A percentile compares a stretch with the other conserved stretches of the same genome.
Conservation (phyloP, 2,329 filamentous ascomycete species). For the Alternaria sp. region DNA sequence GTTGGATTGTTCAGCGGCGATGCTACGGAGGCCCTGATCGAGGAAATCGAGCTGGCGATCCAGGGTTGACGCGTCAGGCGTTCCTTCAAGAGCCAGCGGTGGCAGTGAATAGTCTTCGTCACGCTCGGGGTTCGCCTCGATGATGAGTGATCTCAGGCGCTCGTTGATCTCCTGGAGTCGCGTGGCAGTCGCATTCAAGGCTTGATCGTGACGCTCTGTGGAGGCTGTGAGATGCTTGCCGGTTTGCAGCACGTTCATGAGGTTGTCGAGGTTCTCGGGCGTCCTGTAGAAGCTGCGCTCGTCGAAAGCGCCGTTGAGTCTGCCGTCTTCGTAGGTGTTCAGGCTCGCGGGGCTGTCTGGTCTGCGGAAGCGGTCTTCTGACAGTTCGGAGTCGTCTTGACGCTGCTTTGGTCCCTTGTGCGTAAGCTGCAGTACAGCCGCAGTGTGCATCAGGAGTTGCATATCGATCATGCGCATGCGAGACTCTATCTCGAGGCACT, state of each 20-base stretch:
- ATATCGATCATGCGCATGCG: slow-evolving; percentile 73
- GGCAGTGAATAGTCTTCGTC: slow-evolving; percentile 42
- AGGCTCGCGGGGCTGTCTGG: slow-evolving; percentile 80
- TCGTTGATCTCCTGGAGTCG: slow-evolving; percentile 72
- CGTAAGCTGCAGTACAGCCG: slow-evolving; percentile 88
- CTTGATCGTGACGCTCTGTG: slow-evolving; percentile 50
- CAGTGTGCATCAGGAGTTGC: slow-evolving; percentile 85
- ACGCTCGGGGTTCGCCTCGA: slow-evolving; percentile 64
- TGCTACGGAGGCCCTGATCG: slow-evolving; percentile 66
- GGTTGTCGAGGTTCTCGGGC: slow-evolving; percentile 67
- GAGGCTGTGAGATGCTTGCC: slow-evolving; percentile 40
- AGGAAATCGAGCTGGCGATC: slow-evolving; percentile 73
- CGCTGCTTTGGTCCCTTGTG: slow-evolving; percentile 76
- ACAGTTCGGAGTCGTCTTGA: slow-evolving; percentile 51
- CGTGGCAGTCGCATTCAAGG: slow-evolving; percentile 67
- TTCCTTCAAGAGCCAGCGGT: slow-evolving; percentile 26
- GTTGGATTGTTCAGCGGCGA: slow-evolving; percentile 63
- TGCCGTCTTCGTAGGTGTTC: slow-evolving; percentile 69
- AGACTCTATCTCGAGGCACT: slow-evolving; percentile 83
- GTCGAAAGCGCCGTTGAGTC: slow-evolving; percentile 68
- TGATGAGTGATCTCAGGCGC: slow-evolving; percentile 70
- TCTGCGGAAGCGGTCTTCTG: slow-evolving; percentile 49
- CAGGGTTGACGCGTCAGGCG: slow-evolving; percentile 38
- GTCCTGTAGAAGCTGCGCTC: slow-evolving; percentile 76
- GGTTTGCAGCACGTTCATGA: slow-evolving; percentile 48